Evolutionary conservation across 768 basidiomycete genomes (phyloP).

Genomic region (Macrolepiota dolichaula): DNA sequence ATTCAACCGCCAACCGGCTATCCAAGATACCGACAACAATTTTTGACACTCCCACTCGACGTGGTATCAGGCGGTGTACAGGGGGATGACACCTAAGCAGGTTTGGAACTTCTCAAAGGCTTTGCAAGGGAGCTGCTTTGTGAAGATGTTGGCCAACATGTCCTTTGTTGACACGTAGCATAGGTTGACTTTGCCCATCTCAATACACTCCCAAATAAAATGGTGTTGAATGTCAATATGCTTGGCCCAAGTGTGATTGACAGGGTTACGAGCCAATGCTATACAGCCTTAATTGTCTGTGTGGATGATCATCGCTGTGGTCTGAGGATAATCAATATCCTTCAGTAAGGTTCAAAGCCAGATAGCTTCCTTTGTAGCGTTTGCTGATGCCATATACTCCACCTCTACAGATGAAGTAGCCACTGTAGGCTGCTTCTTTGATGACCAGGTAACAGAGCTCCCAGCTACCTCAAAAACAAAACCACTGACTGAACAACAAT

Average conservation of each 20-base stretch:
- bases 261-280: slow-evolving; percentile 14
- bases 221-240: slow-evolving; percentile 16
- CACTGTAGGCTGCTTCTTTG: slow-evolving; percentile 31
- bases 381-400: slow-evolving; percentile 19
- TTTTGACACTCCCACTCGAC: not conserved
- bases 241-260: slow-evolving; percentile 15
- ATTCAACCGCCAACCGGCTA: too few species aligned
- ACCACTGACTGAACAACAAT: slow-evolving; percentile 31
- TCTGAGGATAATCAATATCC: not conserved
- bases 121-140: slow-evolving; percentile 12
- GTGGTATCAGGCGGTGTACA: too few species aligned
- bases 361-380: slow-evolving; percentile 26
- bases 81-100: not conserved
- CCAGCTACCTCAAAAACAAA: slow-evolving; percentile 28
- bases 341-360: slow-evolving; percentile 15
- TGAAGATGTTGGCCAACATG: slow-evolving; percentile 17
- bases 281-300: slow-evolving; percentile 18
- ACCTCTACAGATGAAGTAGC: slow-evolving; percentile 30
- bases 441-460: slow-evolving; percentile 29
- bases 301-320: not conserved
- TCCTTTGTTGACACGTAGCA: slow-evolving; percentile 9
- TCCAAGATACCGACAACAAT: not conserved
- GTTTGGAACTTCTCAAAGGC: not conserved
- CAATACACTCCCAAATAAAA: slow-evolving; percentile 13
- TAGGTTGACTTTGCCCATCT: slow-evolving; percentile 3